Percentiles rank a stretch among this genome's conserved stretches.
phyloP scores from a whole-genome alignment of 139 green algal species.

The Raphidocelis subcapitata region DNA sequence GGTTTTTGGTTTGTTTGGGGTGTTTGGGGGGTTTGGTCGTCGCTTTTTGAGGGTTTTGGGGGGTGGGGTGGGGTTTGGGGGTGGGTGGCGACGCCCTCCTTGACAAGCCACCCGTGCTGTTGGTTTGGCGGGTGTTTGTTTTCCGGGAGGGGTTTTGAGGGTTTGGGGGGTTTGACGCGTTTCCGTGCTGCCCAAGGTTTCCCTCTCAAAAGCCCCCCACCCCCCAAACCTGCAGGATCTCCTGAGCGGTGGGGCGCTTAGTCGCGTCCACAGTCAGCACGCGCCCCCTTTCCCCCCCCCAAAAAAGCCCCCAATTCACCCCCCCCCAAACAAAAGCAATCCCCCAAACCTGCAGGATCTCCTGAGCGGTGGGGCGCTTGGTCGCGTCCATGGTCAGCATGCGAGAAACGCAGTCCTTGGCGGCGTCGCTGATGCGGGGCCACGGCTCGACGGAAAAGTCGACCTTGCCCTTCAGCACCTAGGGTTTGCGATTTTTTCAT shows the following conservation, averaged over 20 bases:
- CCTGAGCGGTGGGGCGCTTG: conserved; percentile 33
- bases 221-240: conserved; percentile 10
- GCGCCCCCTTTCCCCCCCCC: too few species aligned
- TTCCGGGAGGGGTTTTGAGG: background rate
- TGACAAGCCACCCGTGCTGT: conserved; percentile 59
- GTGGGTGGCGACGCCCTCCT: conserved; percentile 51
- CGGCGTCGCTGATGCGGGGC: conserved; percentile 65
- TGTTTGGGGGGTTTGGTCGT: too few species aligned
- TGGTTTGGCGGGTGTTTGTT: background rate
- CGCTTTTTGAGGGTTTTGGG: too few species aligned
- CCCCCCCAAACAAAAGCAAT: too few species aligned
- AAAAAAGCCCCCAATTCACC: too few species aligned
- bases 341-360: conserved; percentile 10
- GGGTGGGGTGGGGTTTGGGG: too few species aligned
- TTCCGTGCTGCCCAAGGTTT: too few species aligned
- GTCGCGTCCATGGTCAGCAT: conserved; percentile 69
- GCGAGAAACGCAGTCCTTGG: conserved; percentile 76
- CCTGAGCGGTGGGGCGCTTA: conserved; percentile 32
- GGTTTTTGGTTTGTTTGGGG: too few species aligned
- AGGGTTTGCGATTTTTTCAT: too few species aligned
- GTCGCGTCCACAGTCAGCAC: conserved; percentile 67
- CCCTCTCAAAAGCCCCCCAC: too few species aligned
- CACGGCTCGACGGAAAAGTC: conserved; percentile 85
- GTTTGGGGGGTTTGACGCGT: too few species aligned
- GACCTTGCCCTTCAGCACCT: conserved; percentile 62